A percentile compares a stretch with the other conserved stretches of the same genome.
Conservation (phyloP, 306 rosid species). For the Vachellia collinsii region DNA sequence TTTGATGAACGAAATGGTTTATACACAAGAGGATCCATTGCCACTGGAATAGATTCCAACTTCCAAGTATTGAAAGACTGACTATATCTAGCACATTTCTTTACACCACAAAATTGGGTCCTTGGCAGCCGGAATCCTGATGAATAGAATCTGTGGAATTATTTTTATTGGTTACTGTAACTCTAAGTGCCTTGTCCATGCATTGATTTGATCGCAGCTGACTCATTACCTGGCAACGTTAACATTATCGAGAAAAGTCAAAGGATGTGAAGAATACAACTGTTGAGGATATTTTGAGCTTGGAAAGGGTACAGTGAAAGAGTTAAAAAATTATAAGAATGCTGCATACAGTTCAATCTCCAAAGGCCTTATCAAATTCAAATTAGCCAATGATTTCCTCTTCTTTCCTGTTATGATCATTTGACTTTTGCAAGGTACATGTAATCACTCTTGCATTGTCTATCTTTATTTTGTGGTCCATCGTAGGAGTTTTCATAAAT, state of each 20-base stretch:
- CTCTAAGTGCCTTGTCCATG: constrained; percentile 1
- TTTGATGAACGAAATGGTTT: constrained; percentile 47
- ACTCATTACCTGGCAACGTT: not conserved
- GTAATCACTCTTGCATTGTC: constrained; percentile 28
- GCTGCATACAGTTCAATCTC: constrained; percentile 33
- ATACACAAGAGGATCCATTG: constrained; percentile 28
- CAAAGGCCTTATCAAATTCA: constrained; percentile 39
- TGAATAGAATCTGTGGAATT: not conserved
- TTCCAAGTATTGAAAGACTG: constrained; percentile 27
- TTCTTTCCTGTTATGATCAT: constrained; percentile 35
- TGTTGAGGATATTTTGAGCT: constrained; percentile 13
- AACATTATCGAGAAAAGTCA: not conserved
- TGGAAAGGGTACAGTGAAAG: constrained; percentile 27
- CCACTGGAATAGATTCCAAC: not conserved
- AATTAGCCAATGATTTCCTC: constrained; percentile 38
- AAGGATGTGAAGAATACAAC: not conserved
- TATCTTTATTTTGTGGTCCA: constrained; percentile 46
- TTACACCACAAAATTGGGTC: not conserved
- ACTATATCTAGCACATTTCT: constrained; percentile 5
- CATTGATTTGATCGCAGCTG: not conserved
- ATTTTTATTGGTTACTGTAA: constrained; percentile 5
- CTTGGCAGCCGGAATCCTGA: not conserved
- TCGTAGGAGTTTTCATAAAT: constrained; percentile 29
- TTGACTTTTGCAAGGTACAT: constrained; percentile 41
- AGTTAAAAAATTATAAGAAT: constrained; percentile 17